These are phyloP conservation scores for Globisporangium orthogonon DNA, from an alignment of 352 stramenopile species.

Conservation along the genomic window DNA sequence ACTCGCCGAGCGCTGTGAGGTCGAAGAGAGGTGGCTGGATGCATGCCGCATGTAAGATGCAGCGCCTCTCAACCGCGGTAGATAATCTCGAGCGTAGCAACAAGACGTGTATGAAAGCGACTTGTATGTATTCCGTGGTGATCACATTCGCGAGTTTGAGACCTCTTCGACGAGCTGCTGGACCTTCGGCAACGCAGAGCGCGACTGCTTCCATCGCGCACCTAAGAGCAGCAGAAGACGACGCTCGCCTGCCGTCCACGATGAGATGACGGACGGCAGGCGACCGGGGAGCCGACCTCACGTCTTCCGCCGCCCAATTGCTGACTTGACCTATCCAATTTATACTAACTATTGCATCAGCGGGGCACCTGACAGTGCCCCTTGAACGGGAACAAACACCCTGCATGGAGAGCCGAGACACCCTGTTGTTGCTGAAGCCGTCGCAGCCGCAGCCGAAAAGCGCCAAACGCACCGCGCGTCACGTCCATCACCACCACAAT, in stretches of 20 bases:
- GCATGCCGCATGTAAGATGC: too few species aligned
- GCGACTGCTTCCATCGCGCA: conserved; percentile 47
- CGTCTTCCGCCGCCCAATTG: conserved; percentile 36
- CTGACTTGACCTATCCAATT: conserved; percentile 67
- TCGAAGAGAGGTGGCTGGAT: background rate
- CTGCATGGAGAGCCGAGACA: conserved; percentile 32
- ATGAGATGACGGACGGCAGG: conserved; percentile 5
- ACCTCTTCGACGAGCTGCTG: background rate
- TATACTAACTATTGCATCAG: conserved; percentile 65
- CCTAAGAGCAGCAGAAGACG: conserved; percentile 50
- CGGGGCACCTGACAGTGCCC: conserved; percentile 80
- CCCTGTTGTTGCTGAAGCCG: background rate
- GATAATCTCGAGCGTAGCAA: too few species aligned
- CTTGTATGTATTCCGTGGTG: background rate
- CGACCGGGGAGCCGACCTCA: conserved; percentile 37
- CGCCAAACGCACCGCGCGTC: background rate
- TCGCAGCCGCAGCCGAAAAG: background rate
- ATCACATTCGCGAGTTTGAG: background rate
- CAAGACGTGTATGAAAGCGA: background rate
- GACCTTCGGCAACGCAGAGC: background rate
- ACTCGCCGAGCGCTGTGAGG: conserved; percentile 49
- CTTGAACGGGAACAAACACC: conserved; percentile 83
- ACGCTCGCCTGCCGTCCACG: conserved; percentile 21
- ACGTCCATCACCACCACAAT: background rate
- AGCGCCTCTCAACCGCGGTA: too few species aligned